Evolutionary conservation across 345 rosid species (phyloP).

Genomic region (Erysimum cheiranthoides): DNA sequence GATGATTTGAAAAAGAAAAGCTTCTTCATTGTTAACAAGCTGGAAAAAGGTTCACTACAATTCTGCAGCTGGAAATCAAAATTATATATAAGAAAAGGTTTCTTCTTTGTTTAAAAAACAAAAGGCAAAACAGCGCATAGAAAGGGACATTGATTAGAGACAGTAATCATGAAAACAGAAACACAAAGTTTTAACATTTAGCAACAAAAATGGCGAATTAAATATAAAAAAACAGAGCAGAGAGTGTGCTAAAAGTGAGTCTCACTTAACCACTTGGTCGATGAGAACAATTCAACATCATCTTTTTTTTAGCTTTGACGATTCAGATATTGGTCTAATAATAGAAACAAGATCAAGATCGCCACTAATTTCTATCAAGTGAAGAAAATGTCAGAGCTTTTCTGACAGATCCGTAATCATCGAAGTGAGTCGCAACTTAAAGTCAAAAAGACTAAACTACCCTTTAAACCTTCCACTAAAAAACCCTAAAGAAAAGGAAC

Average conservation of each 20-base stretch:
- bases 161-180: constrained; percentile 11
- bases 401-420: constrained; percentile 47
- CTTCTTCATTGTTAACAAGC: constrained; percentile 66
- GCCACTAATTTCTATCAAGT: background rate
- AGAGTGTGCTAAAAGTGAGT: constrained; percentile 32
- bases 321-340: constrained; percentile 31
- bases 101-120: background rate
- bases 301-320: constrained; percentile 32
- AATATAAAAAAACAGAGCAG: constrained; percentile 8
- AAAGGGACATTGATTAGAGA: constrained; percentile 11
- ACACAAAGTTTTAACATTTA: constrained; percentile 6
- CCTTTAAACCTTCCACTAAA: constrained; percentile 35
- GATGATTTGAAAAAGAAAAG: constrained; percentile 81
- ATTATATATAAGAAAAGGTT: constrained; percentile 8
- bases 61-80: constrained; percentile 48
- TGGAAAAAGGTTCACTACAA: constrained; percentile 28
- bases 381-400: constrained; percentile 39
- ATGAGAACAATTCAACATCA: constrained; percentile 16
- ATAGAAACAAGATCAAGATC: constrained; percentile 42
- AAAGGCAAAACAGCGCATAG: constrained; percentile 27
- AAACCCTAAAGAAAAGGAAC: constrained; percentile 22
- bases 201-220: background rate
- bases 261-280: constrained; percentile 26
- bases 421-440: constrained; percentile 1
- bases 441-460: constrained; percentile 39